These are phyloP conservation scores for Leccinum solheimii DNA, from an alignment of 1,284 basidiomycete species.

Conservation along the genomic window DNA sequence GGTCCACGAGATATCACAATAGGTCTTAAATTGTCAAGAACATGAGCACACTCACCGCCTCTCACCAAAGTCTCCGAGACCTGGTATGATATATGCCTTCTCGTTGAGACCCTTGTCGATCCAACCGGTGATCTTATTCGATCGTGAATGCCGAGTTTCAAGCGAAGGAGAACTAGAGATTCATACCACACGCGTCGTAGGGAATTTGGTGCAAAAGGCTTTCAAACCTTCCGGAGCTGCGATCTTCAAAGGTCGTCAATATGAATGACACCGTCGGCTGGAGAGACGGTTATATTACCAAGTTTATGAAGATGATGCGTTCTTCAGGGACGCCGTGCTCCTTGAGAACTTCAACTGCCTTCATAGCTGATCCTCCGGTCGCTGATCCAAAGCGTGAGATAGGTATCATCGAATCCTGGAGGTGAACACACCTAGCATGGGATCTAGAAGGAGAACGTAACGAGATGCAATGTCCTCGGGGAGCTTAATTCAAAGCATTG, in stretches of 20 bases:
- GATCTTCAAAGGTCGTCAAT: conserved; percentile 52
- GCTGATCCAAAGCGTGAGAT: conserved; percentile 50
- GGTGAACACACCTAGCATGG: conserved; percentile 82
- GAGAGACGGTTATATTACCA: conserved; percentile 51
- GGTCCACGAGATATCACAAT: background rate
- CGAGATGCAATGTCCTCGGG: conserved; percentile 91
- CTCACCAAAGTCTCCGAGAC: conserved; percentile 91
- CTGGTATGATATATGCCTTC: conserved; percentile 86
- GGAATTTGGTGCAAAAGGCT: conserved; percentile 81
- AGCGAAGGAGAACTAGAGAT: background rate
- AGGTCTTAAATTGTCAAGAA: background rate
- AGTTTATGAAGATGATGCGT: conserved; percentile 95
- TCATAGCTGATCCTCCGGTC: conserved; percentile 96
- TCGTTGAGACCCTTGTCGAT: conserved; percentile 94
- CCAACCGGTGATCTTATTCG: conserved; percentile 85
- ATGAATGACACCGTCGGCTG: background rate
- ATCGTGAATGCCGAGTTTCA: conserved; percentile 1
- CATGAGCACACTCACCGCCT: conserved; percentile 53
- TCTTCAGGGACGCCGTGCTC: conserved; percentile 88
- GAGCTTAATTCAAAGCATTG: conserved; percentile 51
- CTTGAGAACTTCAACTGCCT: conserved; percentile 92
- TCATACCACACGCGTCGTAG: conserved; percentile 80
- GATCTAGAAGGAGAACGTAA: conserved; percentile 94
- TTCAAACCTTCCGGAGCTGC: conserved; percentile 90
- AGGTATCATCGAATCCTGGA: background rate